Conservation (phyloP, 1,139 yeast genomes). For the Geotrichum australiense region DNA sequence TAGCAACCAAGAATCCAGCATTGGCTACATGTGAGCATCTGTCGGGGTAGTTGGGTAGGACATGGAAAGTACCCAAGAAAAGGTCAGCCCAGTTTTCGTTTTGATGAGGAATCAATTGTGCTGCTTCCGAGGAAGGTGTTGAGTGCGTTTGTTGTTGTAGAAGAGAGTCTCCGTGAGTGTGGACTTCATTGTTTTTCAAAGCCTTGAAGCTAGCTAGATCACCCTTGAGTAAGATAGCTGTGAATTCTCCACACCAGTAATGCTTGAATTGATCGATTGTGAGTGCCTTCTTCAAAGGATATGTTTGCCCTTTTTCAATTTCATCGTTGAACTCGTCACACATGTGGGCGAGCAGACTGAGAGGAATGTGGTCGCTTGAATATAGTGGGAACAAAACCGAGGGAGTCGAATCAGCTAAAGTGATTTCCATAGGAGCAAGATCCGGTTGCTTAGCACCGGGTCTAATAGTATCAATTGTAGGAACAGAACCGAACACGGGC, state of each 20-base stretch:
- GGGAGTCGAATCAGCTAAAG: slow-evolving; percentile 9
- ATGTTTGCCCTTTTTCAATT: slow-evolving; percentile 73
- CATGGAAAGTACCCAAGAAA: slow-evolving; percentile 62
- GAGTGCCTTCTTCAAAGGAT: slow-evolving; percentile 65
- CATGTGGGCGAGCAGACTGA: slow-evolving; percentile 59
- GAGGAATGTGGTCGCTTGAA: slow-evolving; percentile 44
- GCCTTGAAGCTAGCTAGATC: slow-evolving; percentile 16
- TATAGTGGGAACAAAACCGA: slow-evolving; percentile 16
- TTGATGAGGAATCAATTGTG: slow-evolving; percentile 19
- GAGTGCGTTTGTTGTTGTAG: slow-evolving; percentile 14
- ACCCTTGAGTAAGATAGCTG: slow-evolving; percentile 42
- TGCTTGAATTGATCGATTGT: slow-evolving; percentile 56
- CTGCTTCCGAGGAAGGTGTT: slow-evolving; percentile 5
- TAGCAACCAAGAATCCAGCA: slow-evolving; percentile 67
- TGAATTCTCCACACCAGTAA: slow-evolving; percentile 72
- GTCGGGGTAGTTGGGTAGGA: slow-evolving; percentile 73
- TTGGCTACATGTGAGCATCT: slow-evolving; percentile 75
- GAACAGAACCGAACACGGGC: slow-evolving; percentile 15
- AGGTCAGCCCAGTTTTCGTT: slow-evolving; percentile 38
- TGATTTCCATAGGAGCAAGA: slow-evolving; percentile 12
- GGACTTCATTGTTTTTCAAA: slow-evolving; percentile 2
- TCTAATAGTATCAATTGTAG: slow-evolving; percentile 8
- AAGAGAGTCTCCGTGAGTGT: slow-evolving; percentile 6
- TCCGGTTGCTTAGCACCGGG: slow-evolving; percentile 12
- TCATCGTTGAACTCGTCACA: slow-evolving; percentile 83